Evolutionary conservation across 2,329 filamentous ascomycete species (phyloP).

Genomic region (Plectosphaerella cucumerina): DNA sequence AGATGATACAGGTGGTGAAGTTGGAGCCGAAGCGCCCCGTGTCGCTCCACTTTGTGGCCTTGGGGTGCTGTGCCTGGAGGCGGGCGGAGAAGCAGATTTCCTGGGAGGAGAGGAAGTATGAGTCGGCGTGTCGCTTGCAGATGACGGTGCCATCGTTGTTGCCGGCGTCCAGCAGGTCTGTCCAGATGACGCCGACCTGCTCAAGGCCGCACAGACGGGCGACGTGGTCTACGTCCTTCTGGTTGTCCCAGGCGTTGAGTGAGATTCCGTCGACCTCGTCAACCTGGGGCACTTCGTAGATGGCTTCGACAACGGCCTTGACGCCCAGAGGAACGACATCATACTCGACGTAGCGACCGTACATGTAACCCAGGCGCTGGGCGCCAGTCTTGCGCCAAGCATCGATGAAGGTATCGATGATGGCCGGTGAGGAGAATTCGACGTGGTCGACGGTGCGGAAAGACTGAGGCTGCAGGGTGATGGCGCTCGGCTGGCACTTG

Average conservation of each 20-base stretch:
- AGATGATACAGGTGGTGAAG: slow-evolving; percentile 93
- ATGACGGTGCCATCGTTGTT: slow-evolving; percentile 79
- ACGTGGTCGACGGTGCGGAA: slow-evolving; percentile 99
- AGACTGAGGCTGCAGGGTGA: slow-evolving; percentile 86
- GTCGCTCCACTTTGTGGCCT: slow-evolving; percentile 94
- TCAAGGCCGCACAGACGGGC: slow-evolving; percentile 81
- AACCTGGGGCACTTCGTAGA: slow-evolving; percentile 92
- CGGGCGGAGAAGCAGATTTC: slow-evolving; percentile 88
- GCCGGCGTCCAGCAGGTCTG: slow-evolving; percentile 81
- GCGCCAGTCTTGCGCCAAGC: slow-evolving; percentile 84
- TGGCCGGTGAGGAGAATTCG: slow-evolving; percentile 80
- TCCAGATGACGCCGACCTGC: slow-evolving; percentile 90
- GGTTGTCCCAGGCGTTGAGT: slow-evolving; percentile 78
- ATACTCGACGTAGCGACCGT: slow-evolving; percentile 88
- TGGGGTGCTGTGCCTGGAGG: slow-evolving; percentile 82
- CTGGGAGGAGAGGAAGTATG: slow-evolving; percentile 87
- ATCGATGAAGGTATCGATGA: slow-evolving; percentile 87
- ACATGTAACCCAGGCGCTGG: slow-evolving; percentile 85
- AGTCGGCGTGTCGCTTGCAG: slow-evolving; percentile 94
- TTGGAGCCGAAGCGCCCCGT: slow-evolving; percentile 91
- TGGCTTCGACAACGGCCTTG: slow-evolving; percentile 93
- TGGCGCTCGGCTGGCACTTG: slow-evolving; percentile 96
- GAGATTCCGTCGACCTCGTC: slow-evolving; percentile 87
- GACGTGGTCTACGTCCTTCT: slow-evolving; percentile 74
- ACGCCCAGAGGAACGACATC: slow-evolving; percentile 87